Conservation (phyloP, 352 stramenopile species). For the Phytophthora kernoviae region DNA sequence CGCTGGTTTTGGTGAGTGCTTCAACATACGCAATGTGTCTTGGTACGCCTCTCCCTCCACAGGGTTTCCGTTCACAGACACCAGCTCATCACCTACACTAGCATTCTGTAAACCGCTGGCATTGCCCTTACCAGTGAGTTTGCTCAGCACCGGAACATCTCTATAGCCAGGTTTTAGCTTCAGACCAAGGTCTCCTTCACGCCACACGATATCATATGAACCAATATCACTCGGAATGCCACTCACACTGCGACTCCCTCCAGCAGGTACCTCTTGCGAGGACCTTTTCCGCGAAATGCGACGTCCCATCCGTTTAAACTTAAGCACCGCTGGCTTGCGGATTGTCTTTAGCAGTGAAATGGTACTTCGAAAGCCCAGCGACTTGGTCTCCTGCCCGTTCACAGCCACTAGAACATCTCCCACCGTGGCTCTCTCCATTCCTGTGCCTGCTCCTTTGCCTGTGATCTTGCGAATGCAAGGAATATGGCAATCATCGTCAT, state of each 20-base stretch:
- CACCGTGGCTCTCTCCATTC: conserved; percentile 81
- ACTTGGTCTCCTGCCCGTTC: conserved; percentile 87
- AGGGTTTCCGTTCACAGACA: conserved; percentile 82
- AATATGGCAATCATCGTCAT: conserved; percentile 88
- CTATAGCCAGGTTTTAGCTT: conserved; percentile 84
- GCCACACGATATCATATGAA: conserved; percentile 89
- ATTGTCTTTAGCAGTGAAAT: conserved; percentile 89
- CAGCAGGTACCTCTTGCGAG: conserved; percentile 38
- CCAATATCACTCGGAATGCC: conserved; percentile 54
- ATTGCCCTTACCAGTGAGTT: conserved; percentile 83
- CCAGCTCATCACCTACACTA: conserved; percentile 79
- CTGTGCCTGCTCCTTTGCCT: conserved; percentile 81
- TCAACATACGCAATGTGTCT: conserved; percentile 85
- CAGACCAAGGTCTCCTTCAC: conserved; percentile 82
- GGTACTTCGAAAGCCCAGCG: conserved; percentile 81
- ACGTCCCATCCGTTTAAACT: conserved; percentile 88
- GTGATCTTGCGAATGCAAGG: conserved; percentile 89
- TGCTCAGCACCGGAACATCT: conserved; percentile 83
- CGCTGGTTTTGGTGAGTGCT: conserved; percentile 84
- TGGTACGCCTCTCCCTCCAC: conserved; percentile 86
- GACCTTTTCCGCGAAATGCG: conserved; percentile 67
- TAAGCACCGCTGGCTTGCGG: conserved; percentile 84
- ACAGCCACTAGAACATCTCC: conserved; percentile 84
- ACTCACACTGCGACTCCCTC: conserved; percentile 32
- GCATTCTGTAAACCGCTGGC: conserved; percentile 85